Base-by-base conservation (phyloP, 768 basidiomycete species). In the Brasilioporus rufonigricans region DNA sequence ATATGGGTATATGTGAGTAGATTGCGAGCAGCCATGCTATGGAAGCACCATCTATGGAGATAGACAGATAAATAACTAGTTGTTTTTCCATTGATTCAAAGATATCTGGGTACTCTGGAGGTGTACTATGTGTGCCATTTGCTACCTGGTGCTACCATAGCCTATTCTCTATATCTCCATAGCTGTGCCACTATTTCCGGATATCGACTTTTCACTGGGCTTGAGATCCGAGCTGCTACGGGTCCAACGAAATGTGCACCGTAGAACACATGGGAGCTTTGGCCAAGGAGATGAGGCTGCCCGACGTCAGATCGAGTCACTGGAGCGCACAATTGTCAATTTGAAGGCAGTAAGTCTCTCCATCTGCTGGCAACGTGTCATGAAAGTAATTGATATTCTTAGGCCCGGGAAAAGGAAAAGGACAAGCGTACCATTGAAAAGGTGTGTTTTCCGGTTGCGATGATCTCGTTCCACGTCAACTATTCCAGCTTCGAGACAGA, bases 361-460 rank as follows among this genome's bases (percentile, higher is more conserved):
- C 3, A 19, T 19, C 5, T 26, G 35, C 18, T 19, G 16, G 31
- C 5, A 27, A 38, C 14, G 18, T 31, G 32, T 21, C 5, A n/a
- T 35, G 14, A 19, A 23, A 19, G 12, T 31, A 18, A 49, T 49
- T 21, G 19, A 29, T 38, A 19, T 44, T 16, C 46, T 51, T 16
- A 61, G 62, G 52, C 48, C 38, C 59, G 44, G 9, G 43, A 57
- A 36, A 59, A 53, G 9, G 43, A 57, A 36, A 59, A 53, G 23
- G 55, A 61, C 26, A 57, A n/a, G n/a, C 46, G 44, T 27, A 57
- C 47, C 38, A 59, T 67, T 2, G 33, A 64, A 48, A 55, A 59
- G 53, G 62, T 61, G 13, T 5, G 9, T 50, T 21, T 35, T 44
- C n/a, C 7, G 12, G 31, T 19, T 14, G 9, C 32, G 24, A 23